phyloP scores from a whole-genome alignment of 768 basidiomycete species.

The Boletus subcaerulescens region DNA sequence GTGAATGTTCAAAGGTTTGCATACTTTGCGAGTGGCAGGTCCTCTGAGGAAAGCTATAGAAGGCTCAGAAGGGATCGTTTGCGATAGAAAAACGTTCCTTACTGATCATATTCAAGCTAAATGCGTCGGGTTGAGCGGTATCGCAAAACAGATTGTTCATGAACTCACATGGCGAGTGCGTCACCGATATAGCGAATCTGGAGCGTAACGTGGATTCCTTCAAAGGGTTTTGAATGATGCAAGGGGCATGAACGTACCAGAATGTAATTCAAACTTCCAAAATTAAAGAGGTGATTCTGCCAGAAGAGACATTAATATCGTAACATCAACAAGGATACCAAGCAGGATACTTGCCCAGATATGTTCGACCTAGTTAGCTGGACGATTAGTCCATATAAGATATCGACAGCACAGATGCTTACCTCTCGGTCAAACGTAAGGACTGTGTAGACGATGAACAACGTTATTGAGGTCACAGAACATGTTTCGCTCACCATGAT shows the following conservation, averaged over 20 bases:
- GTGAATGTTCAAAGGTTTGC: background rate
- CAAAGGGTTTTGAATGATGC: too few relatives aligned
- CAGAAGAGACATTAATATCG: background rate
- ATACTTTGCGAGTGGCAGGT: slow-evolving; percentile 5
- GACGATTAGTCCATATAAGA: background rate
- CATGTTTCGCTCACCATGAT: slow-evolving; percentile 11
- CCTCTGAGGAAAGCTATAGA: slow-evolving; percentile 14
- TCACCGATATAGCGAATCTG: slow-evolving; percentile 28
- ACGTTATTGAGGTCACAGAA: background rate
- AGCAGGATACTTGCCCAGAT: slow-evolving; percentile 14
- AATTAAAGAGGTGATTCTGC: slow-evolving; percentile 6
- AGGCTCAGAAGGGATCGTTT: background rate
- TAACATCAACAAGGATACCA: background rate
- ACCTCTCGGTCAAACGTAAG: slow-evolving; percentile 19
- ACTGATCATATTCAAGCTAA: slow-evolving; percentile 17
- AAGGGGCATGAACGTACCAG: slow-evolving; percentile 12
- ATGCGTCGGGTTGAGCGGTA: background rate
- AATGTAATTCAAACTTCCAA: slow-evolving; percentile 19
- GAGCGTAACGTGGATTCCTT: background rate
- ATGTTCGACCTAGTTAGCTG: slow-evolving; percentile 11
- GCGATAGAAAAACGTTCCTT: background rate
- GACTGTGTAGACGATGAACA: background rate
- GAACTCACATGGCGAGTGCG: slow-evolving; percentile 16
- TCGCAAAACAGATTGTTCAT: background rate
- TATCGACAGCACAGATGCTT: background rate